phyloP scores from a whole-genome alignment of 2,329 filamentous ascomycete genomes.

The Phialophora verrucosa region DNA sequence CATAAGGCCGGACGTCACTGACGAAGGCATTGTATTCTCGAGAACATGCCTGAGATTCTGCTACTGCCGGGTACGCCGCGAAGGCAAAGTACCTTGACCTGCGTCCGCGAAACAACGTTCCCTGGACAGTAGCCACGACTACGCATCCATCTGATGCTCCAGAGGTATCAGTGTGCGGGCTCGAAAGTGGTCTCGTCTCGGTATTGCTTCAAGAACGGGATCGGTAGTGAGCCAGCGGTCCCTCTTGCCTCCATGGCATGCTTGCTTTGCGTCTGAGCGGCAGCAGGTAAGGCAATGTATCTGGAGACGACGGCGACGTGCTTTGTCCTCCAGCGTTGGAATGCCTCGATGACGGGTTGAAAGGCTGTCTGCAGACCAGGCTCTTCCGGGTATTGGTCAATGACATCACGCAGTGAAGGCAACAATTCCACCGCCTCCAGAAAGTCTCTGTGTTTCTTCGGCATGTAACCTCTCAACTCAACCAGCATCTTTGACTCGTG shows the following conservation, averaged over 20 bases:
- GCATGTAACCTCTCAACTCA: constrained; percentile 29
- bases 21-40: background rate
- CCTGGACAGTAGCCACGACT: background rate
- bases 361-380: constrained; percentile 37
- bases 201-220: constrained; percentile 28
- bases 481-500: constrained; percentile 22
- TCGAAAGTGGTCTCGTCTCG: constrained; percentile 24
- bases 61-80: background rate
- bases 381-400: constrained; percentile 7
- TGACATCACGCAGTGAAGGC: constrained; percentile 18
- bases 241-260: constrained; percentile 5
- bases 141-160: background rate
- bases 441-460: constrained; percentile 25
- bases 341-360: constrained; percentile 41
- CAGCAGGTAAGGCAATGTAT: constrained; percentile 23
- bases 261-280: constrained; percentile 4
- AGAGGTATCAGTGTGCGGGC: background rate
- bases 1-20: background rate
- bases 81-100: background rate
- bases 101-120: background rate
- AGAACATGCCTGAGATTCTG: background rate
- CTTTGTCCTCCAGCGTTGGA: constrained; percentile 16
- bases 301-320: constrained; percentile 27
- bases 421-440: constrained; percentile 17
- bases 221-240: constrained; percentile 24